phyloP scores from a whole-genome alignment of 148 eudicot genomes.

The Tetragonia tetragonoides region DNA sequence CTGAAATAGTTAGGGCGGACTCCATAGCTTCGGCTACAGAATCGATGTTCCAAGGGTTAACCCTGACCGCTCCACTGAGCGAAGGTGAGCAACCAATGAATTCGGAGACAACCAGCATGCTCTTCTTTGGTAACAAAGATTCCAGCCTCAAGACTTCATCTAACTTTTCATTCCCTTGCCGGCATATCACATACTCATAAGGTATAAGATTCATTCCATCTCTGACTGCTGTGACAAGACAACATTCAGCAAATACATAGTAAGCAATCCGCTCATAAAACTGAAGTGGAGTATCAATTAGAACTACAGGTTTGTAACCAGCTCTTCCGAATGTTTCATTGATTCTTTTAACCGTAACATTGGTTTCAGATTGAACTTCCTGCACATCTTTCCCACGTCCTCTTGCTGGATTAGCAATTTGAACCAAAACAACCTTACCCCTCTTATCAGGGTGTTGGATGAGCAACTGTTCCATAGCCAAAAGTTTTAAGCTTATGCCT shows the following conservation, averaged over 20 bases:
- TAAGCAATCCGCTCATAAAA: slow-evolving; percentile 75
- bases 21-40: slow-evolving; percentile 79
- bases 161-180: slow-evolving; percentile 64
- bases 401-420: slow-evolving; percentile 89
- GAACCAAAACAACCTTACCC: slow-evolving; percentile 70
- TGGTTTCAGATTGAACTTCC: slow-evolving; percentile 69
- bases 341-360: slow-evolving; percentile 55
- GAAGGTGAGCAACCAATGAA: slow-evolving; percentile 90
- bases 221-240: slow-evolving; percentile 82
- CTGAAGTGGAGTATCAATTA: slow-evolving; percentile 61
- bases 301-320: slow-evolving; percentile 66
- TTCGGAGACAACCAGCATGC: slow-evolving; percentile 90
- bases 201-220: slow-evolving; percentile 94
- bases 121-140: slow-evolving; percentile 55
- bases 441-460: slow-evolving; percentile 64
- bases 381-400: slow-evolving; percentile 79
- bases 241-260: slow-evolving; percentile 75
- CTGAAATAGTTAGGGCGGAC: slow-evolving; percentile 51
- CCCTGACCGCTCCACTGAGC: slow-evolving; percentile 84
- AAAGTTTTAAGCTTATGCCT: slow-evolving; percentile 76
- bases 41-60: slow-evolving; percentile 88
- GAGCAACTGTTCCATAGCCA: slow-evolving; percentile 81
- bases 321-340: slow-evolving; percentile 50
- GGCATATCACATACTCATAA: slow-evolving; percentile 68
- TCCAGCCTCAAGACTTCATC: slow-evolving; percentile 47